A percentile compares a stretch with the other conserved stretches of the same genome.
Conservation (phyloP, 306 rosid genomes). For the Citrullus colocynthis region DNA sequence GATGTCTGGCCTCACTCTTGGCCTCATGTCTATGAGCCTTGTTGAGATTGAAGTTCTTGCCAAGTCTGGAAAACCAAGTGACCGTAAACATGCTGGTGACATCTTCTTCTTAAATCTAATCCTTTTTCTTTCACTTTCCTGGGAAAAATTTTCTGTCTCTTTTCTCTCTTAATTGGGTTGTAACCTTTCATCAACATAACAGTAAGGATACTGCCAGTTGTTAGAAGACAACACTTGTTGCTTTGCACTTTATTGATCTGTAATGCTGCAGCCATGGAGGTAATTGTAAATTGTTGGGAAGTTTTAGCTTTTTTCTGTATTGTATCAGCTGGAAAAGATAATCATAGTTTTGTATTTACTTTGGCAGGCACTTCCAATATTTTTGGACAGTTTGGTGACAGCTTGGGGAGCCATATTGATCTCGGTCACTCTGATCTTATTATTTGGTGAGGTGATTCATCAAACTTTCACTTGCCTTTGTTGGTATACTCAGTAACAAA, state of each 20-base stretch:
- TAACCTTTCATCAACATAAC: neutral
- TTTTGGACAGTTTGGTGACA: constrained; percentile 46
- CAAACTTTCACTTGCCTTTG: neutral
- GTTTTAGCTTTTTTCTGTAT: neutral
- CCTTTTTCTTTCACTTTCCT: neutral
- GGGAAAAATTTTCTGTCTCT: neutral
- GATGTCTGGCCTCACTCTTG: constrained; percentile 80
- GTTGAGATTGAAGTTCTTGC: constrained; percentile 83
- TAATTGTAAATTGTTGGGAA: neutral
- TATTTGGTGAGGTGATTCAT: constrained; percentile 54
- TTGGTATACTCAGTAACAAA: neutral
- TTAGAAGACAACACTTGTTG: constrained; percentile 57
- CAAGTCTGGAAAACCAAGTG: constrained; percentile 50
- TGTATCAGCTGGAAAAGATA: neutral
- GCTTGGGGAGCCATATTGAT: constrained; percentile 50
- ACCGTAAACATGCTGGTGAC: constrained; percentile 50
- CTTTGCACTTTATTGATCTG: constrained; percentile 66
- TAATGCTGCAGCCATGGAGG: constrained; percentile 84
- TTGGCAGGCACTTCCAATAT: constrained; percentile 63
- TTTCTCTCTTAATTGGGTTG: too few species aligned
- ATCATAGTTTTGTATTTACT: constrained; percentile 4
- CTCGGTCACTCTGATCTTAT: constrained; percentile 62
- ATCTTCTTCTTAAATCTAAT: neutral
- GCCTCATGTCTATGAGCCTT: constrained; percentile 75
- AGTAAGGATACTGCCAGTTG: constrained; percentile 74